Conservation (phyloP, 495 filamentous ascomycete species). For the Aspergillus coremiiformis region DNA sequence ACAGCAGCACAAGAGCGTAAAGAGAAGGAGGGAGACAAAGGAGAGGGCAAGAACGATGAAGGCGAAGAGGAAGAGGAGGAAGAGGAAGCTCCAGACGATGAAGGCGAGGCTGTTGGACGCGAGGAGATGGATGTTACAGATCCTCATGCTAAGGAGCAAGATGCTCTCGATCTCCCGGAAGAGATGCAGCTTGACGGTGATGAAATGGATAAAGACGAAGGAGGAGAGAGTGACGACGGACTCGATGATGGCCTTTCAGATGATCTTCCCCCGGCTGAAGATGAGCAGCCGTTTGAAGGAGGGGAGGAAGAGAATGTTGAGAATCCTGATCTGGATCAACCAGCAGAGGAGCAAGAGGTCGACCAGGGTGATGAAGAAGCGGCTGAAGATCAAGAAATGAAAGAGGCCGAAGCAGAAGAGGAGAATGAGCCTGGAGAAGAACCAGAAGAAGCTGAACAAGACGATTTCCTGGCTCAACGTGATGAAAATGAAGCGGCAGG, state of each 20-base stretch:
- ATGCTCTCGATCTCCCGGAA: constrained; percentile 58
- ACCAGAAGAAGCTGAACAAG: constrained; percentile 34
- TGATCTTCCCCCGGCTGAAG: constrained; percentile 51
- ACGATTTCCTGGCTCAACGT: constrained; percentile 36
- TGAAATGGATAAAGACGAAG: constrained; percentile 54
- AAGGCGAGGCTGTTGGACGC: constrained; percentile 53
- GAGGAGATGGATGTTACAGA: constrained; percentile 59
- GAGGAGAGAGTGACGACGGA: constrained; percentile 58
- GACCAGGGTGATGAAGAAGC: constrained; percentile 26
- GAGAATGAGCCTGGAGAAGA: constrained; percentile 49
- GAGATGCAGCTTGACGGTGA: constrained; percentile 63
- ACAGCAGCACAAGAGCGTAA: constrained; percentile 53
- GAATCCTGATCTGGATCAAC: constrained; percentile 34
- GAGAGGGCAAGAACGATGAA: constrained; percentile 42
- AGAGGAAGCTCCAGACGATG: constrained; percentile 52
- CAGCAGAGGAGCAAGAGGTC: constrained; percentile 31
- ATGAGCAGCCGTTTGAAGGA: constrained; percentile 21
- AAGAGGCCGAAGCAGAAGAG: constrained; percentile 44
- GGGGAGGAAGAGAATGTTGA: constrained; percentile 26
- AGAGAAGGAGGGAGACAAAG: constrained; percentile 37
- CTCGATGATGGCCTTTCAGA: constrained; percentile 64
- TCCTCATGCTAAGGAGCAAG: constrained; percentile 64
- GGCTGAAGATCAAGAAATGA: constrained; percentile 27
- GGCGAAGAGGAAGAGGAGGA: constrained; percentile 49
- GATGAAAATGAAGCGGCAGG: constrained; percentile 38